Evolutionary conservation across 345 rosid species (phyloP).

Genomic region (Salix arbutifolia): DNA sequence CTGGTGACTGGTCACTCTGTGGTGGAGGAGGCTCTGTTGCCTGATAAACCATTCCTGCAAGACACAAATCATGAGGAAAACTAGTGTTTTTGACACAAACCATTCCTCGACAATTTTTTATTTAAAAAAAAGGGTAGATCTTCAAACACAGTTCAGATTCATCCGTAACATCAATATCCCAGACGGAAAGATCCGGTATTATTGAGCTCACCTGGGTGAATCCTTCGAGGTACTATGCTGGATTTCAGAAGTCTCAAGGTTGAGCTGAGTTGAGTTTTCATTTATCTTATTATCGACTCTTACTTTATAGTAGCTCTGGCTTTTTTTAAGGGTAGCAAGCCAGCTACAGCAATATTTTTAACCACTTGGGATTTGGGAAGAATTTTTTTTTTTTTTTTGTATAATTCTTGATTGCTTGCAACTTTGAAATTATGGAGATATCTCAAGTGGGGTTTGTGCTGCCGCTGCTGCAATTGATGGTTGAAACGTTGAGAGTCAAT

Average conservation of each 20-base stretch:
- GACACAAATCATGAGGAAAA: constrained; percentile 24
- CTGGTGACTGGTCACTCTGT: constrained; percentile 12
- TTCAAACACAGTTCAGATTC: neutral
- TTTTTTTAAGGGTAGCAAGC: too few species aligned
- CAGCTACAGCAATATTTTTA: too few species aligned
- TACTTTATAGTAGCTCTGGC: too few species aligned
- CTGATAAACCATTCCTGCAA: constrained; percentile 42
- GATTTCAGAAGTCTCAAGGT: neutral
- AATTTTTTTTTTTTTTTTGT: too few species aligned
- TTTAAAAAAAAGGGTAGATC: neutral
- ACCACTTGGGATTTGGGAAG: too few species aligned
- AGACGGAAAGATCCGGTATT: neutral
- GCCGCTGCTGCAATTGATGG: too few species aligned
- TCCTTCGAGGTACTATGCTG: neutral
- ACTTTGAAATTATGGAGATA: neutral
- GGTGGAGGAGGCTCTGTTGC: constrained; percentile 29
- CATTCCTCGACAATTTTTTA: neutral
- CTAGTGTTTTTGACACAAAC: constrained; percentile 17
- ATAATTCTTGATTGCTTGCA: neutral
- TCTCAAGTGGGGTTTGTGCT: neutral
- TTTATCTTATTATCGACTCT: neutral
- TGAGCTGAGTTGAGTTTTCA: neutral
- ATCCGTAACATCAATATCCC: neutral
- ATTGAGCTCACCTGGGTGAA: constrained; percentile 4
- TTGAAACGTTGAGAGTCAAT: neutral